Evolutionary conservation across 2,329 filamentous ascomycete genomes (phyloP).

Genomic region (Mariannaea elegans): DNA sequence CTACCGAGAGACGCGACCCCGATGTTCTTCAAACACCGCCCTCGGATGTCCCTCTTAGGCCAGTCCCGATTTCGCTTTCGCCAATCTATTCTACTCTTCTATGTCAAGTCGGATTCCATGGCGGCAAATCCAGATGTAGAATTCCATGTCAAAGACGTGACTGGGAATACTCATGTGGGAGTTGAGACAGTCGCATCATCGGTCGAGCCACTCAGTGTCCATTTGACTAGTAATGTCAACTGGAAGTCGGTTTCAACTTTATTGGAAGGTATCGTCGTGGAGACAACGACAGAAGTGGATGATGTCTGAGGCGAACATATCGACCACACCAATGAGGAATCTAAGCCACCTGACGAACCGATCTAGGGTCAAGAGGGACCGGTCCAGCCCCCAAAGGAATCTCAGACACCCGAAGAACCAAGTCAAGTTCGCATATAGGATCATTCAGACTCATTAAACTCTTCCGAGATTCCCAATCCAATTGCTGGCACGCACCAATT

Average conservation of each 20-base stretch:
- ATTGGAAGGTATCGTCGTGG: neutral
- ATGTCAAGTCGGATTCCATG: neutral
- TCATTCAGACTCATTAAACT: neutral
- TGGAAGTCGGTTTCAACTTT: neutral
- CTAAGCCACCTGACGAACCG: neutral
- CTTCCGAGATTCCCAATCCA: neutral
- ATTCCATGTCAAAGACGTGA: neutral
- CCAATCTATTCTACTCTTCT: no score
- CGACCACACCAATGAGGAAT: neutral
- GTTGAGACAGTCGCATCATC: neutral
- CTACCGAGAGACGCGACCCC: neutral
- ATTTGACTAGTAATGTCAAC: neutral
- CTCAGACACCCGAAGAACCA: neutral
- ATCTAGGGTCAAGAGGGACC: neutral
- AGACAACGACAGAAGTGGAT: neutral
- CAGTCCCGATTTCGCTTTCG: no score
- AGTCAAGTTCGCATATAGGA: neutral
- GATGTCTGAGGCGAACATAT: neutral
- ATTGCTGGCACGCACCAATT: slow-evolving; percentile 19
- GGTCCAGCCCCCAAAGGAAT: neutral
- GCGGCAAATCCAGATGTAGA: neutral
- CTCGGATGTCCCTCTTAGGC: neutral
- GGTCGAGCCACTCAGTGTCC: neutral
- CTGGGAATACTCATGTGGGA: neutral
- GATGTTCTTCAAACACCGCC: neutral